These are phyloP conservation scores for Phytopythium kandeliae DNA, from an alignment of 352 stramenopile species.

Conservation along the genomic window DNA sequence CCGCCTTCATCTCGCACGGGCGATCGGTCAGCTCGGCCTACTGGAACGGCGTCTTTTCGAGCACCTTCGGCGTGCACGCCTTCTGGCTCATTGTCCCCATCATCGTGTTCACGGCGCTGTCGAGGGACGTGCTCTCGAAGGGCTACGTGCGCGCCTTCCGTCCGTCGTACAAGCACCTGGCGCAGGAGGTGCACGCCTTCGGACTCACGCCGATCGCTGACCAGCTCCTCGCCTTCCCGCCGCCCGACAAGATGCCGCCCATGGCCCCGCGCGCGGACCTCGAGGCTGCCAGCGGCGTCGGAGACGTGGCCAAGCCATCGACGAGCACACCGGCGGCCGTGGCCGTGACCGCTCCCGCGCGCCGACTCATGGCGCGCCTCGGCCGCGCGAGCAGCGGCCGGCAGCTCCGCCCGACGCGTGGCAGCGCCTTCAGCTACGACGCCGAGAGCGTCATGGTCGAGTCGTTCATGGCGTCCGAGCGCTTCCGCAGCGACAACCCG, in stretches of 20 bases:
- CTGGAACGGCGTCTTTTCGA: constrained; percentile 79
- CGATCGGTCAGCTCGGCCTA: constrained; percentile 71
- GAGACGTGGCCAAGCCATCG: constrained; percentile 22
- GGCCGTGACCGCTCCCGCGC: constrained; percentile 22
- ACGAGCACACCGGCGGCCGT: constrained; percentile 11
- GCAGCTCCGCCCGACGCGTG: constrained; percentile 33
- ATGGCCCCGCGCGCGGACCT: constrained; percentile 18
- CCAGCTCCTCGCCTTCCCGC: constrained; percentile 72
- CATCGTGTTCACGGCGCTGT: constrained; percentile 60
- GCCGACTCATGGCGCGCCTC: constrained; percentile 19
- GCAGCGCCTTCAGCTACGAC: constrained; percentile 86
- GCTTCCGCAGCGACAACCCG: constrained; percentile 31
- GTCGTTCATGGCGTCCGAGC: constrained; percentile 80
- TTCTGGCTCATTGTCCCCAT: constrained; percentile 82
- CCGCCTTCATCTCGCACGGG: constrained; percentile 65
- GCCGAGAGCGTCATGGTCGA: constrained; percentile 87
- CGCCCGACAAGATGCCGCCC: constrained; percentile 64
- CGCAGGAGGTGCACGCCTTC: constrained; percentile 77
- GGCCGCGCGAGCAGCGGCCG: constrained; percentile 21
- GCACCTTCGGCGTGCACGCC: constrained; percentile 53
- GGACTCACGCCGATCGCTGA: constrained; percentile 51
- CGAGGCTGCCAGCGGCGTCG: constrained; percentile 11
- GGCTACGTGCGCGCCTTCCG: constrained; percentile 76
- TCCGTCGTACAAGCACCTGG: constrained; percentile 82
- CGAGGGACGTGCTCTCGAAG: constrained; percentile 79